Evolutionary conservation across 2,329 filamentous ascomycete species (phyloP).

Genomic region (Clonostachys rhizophaga): DNA sequence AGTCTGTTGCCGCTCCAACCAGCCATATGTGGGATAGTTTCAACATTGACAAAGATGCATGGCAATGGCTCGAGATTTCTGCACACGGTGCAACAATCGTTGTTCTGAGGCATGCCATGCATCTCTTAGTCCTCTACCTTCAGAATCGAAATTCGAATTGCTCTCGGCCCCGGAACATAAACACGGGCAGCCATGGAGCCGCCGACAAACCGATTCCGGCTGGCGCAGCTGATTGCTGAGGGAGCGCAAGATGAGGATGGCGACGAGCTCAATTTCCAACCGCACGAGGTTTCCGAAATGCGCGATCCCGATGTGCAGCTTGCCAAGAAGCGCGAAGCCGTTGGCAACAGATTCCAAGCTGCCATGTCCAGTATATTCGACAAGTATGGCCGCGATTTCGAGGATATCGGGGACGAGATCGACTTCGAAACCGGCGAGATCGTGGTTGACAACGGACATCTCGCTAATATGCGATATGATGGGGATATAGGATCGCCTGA

Average conservation of each 20-base stretch:
- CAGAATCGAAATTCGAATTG: too few relatives aligned
- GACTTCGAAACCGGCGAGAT: constrained; percentile 77
- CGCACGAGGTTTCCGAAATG: constrained; percentile 38
- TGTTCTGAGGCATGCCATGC: too few relatives aligned
- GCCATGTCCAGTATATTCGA: constrained; percentile 84
- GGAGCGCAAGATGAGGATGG: neutral
- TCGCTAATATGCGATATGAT: constrained; percentile 56
- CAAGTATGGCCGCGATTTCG: constrained; percentile 83
- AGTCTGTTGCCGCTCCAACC: too few relatives aligned
- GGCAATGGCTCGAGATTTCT: too few relatives aligned
- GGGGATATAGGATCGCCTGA: constrained; percentile 35
- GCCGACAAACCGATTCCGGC: constrained; percentile 3
- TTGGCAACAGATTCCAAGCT: constrained; percentile 69
- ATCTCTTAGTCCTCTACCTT: too few relatives aligned
- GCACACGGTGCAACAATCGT: too few relatives aligned
- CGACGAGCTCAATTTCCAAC: constrained; percentile 30
- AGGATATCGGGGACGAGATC: constrained; percentile 82
- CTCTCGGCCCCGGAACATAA: too few relatives aligned
- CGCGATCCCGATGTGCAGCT: constrained; percentile 53
- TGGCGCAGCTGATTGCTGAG: neutral
- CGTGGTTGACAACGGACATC: constrained; percentile 87
- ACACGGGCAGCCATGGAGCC: constrained; percentile 3
- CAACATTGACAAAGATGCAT: too few relatives aligned
- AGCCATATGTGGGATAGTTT: too few relatives aligned
- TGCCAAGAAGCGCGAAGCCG: constrained; percentile 56